A percentile compares a stretch with the other conserved stretches of the same genome.
Conservation (phyloP, 2,329 filamentous ascomycete species). For the Drechmeria coniospora region DNA sequence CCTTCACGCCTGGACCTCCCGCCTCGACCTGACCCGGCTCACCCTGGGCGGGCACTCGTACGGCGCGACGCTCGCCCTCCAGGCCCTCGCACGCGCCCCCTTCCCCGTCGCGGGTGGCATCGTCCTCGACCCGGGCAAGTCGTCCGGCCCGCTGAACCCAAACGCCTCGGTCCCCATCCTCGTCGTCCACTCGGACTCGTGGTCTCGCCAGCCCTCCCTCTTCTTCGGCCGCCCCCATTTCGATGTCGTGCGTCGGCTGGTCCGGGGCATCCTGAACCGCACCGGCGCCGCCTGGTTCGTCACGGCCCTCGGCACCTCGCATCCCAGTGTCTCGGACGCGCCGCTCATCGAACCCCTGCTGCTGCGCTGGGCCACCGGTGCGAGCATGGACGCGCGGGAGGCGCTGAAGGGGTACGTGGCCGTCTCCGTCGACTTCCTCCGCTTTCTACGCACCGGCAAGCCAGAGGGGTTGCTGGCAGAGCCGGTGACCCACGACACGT, state of each 20-base stretch:
- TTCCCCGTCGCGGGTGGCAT: constrained; percentile 37
- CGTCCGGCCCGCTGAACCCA: constrained; percentile 43
- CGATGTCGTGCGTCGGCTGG: constrained; percentile 42
- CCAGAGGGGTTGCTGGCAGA: constrained; percentile 33
- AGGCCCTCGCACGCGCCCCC: constrained; percentile 34
- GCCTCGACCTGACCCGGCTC: constrained; percentile 37
- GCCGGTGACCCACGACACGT: constrained; percentile 26
- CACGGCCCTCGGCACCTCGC: constrained; percentile 37
- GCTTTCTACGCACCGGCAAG: constrained; percentile 26
- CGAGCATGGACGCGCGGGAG: constrained; percentile 38
- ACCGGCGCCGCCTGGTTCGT: constrained; percentile 36
- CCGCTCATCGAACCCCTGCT: constrained; percentile 47
- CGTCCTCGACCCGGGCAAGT: constrained; percentile 51
- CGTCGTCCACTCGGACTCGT: constrained; percentile 48
- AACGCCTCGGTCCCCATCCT: constrained; percentile 42
- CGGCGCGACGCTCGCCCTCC: constrained; percentile 48
- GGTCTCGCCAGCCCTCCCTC: constrained; percentile 38
- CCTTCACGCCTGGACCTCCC: constrained; percentile 32
- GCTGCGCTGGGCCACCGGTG: constrained; percentile 45
- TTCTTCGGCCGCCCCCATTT: constrained; percentile 53
- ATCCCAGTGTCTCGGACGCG: constrained; percentile 52
- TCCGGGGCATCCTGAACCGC: constrained; percentile 26
- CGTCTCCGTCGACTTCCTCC: constrained; percentile 40
- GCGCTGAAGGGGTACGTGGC: constrained; percentile 46
- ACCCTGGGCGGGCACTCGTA: constrained; percentile 49